phyloP scores from a whole-genome alignment of 1,284 basidiomycete species.

The Malassezia pachydermatis region DNA sequence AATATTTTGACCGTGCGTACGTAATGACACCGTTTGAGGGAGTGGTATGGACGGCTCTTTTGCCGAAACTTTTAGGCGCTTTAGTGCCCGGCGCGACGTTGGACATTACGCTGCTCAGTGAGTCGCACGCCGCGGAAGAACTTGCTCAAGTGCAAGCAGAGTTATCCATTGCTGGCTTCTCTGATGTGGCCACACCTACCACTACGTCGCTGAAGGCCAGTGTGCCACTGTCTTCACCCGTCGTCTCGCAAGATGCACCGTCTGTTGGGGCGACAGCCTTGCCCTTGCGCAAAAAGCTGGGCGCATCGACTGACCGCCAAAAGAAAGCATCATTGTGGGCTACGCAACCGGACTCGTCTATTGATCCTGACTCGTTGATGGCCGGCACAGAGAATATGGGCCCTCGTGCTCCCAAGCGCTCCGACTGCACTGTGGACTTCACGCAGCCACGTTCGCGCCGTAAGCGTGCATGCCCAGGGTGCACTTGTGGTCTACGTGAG shows the following conservation, averaged over 20 bases:
- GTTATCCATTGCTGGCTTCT: conserved; percentile 32
- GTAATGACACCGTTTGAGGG: conserved; percentile 26
- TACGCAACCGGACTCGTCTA: conserved; percentile 28
- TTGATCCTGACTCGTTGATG: conserved; percentile 36
- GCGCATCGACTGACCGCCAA: conserved; percentile 1
- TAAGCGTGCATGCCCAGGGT: conserved; percentile 47
- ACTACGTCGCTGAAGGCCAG: conserved; percentile 10
- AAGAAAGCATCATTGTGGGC: conserved; percentile 42
- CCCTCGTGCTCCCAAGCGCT: conserved; percentile 31
- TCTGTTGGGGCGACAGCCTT: conserved; percentile 7
- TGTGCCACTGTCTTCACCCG: conserved; percentile 11
- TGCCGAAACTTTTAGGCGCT: conserved; percentile 23
- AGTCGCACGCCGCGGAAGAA: conserved; percentile 16
- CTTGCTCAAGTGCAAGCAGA: conserved; percentile 24
- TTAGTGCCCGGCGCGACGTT: conserved; percentile 25
- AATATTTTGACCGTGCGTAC: conserved; percentile 25
- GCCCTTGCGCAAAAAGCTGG: conserved; percentile 30
- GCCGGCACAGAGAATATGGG: conserved; percentile 26
- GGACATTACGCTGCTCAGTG: conserved; percentile 22
- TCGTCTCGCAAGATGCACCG: background rate
- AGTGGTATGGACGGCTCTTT: conserved; percentile 22
- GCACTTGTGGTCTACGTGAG: conserved; percentile 45
- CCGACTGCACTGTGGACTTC: conserved; percentile 41
- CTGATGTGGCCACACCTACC: conserved; percentile 15
- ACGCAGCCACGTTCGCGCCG: conserved; percentile 24